Base-by-base conservation (phyloP, 371 early-diverging fungal species). In the Funneliformis caledonium region DNA sequence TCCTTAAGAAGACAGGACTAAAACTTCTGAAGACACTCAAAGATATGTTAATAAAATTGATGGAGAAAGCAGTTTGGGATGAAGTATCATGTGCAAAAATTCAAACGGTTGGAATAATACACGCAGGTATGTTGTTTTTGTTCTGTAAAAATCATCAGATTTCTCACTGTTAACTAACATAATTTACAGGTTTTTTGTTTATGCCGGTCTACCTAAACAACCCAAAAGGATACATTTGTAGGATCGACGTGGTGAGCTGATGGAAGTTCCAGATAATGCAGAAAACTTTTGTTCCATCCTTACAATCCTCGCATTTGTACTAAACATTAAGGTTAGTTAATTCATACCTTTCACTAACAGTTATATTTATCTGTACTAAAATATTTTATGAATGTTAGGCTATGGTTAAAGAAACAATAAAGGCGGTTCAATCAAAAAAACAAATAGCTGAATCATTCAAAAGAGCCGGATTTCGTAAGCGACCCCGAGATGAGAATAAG, bases 371-470 rank as follows among this genome's bases (percentile, higher is more conserved):
- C 11, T 42, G 61, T 61, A 33, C n/a, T 61, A 62, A 76, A 43
- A 62, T 45, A 62, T 43, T 11, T 76, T n/a, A 61, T 76, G 43
- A 76, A 76, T 76, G 8, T 61, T 62, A 76, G 76, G 37, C 76
- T 76, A 62, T 62, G 45, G 43, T 76, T 26, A 33, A 42, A 68
- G 68, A 78, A 59, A 78, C 78, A 10, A 67, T 78, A 78, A 78
- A 52, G 78, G 52, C 50, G 4, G 50, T 67, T 26, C 65, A 67
- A 78, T 14, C 52, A 65, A 78, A 67, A 22, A 43, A 61, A 48
- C 19, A 64, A 50, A 78, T 52, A n/a, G 26, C 31, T 45, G 42
- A 50, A 48, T n/a, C 22, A 52, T 67, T 78, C 47, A 67, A 78
- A 62, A 48, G 33, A 33, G 78, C 68, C 47, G 67, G 78, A 33